Base-by-base conservation (phyloP, 2,329 filamentous ascomycete species). In the Penicillium sumatraense region DNA sequence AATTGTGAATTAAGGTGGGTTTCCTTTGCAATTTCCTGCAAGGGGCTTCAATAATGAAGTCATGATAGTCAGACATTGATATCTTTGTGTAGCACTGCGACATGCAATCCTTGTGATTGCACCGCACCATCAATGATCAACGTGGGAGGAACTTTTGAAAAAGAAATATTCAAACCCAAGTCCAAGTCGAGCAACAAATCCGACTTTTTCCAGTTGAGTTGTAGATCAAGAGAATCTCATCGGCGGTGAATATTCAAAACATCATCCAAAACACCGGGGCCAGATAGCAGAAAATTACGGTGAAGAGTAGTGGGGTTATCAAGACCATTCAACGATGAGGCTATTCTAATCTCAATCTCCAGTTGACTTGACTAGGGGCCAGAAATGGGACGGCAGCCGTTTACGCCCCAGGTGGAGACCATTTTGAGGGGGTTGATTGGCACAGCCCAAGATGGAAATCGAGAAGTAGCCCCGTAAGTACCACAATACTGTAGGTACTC, bases 61-160 rank as follows among this genome's bases (percentile, higher is more conserved):
- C 14, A 46, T 46, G 21, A n/a, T 31, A 46, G 42, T 46, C 16
- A 46, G 42, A 46, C 42, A 46, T 46, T 46, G n/a, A 46, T 27
- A 18, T 21, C 20, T 16, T 46, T n/a, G 26, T 46, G 27, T 31
- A 31, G 5, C 16, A n/a, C n/a, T n/a, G n/a, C n/a, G n/a, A n/a
- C n/a, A n/a, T n/a, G n/a, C n/a, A n/a, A n/a, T 45, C 41, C 41
- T 45, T 31, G 26, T 27, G 21, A 44, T 26, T 26, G 13, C 4
- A 27, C 9, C 16, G 13, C 4, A 27, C 9, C 16, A 46, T 31
- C 42, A 46, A 46, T 46, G 42, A 46, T 46, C 42, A 11, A 16
- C 42, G 18, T n/a, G 5, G 18, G 5, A 11, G 7, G 5, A 18
- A 26, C n/a, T n/a, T n/a, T n/a, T n/a, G n/a, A 16, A 26, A 46